A percentile compares a stretch with the other conserved stretches of the same genome.
Evolutionary conservation across 306 rosid species (phyloP).

Genomic region (Carpinus fangiana): DNA sequence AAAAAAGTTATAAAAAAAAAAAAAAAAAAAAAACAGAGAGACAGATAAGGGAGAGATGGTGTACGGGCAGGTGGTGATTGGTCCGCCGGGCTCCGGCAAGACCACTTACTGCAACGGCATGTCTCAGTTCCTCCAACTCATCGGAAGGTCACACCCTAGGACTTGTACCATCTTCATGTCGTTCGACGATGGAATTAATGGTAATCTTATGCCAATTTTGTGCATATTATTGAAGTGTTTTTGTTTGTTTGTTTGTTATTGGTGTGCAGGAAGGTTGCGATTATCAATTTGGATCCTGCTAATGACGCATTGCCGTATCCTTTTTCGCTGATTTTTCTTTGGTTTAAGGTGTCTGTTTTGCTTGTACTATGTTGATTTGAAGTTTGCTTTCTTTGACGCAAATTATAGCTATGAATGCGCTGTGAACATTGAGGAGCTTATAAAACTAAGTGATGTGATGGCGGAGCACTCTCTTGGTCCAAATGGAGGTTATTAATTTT

Average conservation of each 20-base stretch:
- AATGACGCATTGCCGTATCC: constrained; percentile 94
- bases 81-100: constrained; percentile 99
- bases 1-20: background rate
- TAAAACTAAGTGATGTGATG: constrained; percentile 86
- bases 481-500: constrained; percentile 61
- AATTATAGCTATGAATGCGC: constrained; percentile 77
- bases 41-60: constrained; percentile 45
- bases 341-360: constrained; percentile 12
- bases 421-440: constrained; percentile 75
- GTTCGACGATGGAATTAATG: background rate
- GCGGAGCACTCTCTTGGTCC: constrained; percentile 88
- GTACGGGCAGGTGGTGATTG: constrained; percentile 82
- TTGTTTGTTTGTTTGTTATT: constrained; percentile 12
- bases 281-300: constrained; percentile 93
- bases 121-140: constrained; percentile 88
- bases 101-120: constrained; percentile 98
- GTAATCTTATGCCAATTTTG: background rate
- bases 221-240: background rate
- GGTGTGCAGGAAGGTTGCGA: constrained; percentile 77
- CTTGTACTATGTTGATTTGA: constrained; percentile 15
- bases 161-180: no score
- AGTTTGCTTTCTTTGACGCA: constrained; percentile 32
- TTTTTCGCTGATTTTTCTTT: constrained; percentile 3
- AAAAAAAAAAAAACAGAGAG: constrained; percentile 33
- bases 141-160: constrained; percentile 65